These are phyloP conservation scores for Zoysia japonica DNA, from an alignment of 176 grass and related monocot genomes.

Conservation along the genomic window DNA sequence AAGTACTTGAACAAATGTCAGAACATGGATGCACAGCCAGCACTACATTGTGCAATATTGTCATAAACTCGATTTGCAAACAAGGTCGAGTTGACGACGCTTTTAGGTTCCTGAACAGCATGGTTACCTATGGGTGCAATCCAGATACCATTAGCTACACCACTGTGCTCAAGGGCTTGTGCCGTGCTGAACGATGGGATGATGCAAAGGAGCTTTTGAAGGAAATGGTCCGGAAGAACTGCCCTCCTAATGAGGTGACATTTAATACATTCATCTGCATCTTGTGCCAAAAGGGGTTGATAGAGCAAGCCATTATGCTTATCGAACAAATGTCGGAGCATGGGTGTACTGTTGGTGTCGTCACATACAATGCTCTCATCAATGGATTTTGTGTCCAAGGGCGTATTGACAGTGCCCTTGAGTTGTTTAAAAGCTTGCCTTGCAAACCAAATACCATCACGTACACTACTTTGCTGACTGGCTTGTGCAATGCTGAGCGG, in stretches of 20 bases:
- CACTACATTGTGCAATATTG: conserved; percentile 49
- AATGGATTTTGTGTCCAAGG: conserved; percentile 66
- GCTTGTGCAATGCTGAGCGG: conserved; percentile 53
- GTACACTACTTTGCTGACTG: conserved; percentile 71
- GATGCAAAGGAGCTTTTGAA: conserved; percentile 48
- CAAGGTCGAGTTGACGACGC: conserved; percentile 48
- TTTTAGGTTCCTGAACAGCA: conserved; percentile 44
- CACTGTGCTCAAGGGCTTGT: conserved; percentile 52
- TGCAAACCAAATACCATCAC: conserved; percentile 67
- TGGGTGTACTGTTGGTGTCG: conserved; percentile 48
- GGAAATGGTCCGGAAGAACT: conserved; percentile 49
- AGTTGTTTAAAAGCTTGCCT: conserved; percentile 47
- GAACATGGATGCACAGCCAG: conserved; percentile 50
- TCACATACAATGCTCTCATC: conserved; percentile 67
- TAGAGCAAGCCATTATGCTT: conserved; percentile 49
- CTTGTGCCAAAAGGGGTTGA: conserved; percentile 57
- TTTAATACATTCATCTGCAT: conserved; percentile 65
- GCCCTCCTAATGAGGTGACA: conserved; percentile 53
- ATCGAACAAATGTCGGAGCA: conserved; percentile 52
- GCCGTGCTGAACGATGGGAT: conserved; percentile 46
- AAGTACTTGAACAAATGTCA: conserved; percentile 63
- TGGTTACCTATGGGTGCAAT: conserved; percentile 43
- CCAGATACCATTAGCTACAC: conserved; percentile 63
- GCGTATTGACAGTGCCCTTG: conserved; percentile 47
- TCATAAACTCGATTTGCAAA: conserved; percentile 59